Evolutionary conservation across 1,284 basidiomycete genomes (phyloP).

Genomic region (Hortiboletus rubellus): DNA sequence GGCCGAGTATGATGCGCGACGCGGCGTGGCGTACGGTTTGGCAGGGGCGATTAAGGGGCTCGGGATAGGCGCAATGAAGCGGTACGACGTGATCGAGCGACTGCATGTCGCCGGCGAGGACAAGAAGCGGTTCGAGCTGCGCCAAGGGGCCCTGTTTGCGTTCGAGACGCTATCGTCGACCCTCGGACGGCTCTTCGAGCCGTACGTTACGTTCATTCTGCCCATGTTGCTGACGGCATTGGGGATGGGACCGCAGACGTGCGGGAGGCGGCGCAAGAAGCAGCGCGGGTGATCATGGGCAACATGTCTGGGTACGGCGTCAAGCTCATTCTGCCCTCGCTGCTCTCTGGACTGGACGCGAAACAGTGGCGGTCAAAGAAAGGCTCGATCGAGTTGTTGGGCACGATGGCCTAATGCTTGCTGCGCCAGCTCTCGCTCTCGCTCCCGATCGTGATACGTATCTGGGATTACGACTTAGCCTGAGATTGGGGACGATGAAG

Average conservation of each 20-base stretch:
- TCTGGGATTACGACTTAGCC: slow-evolving; percentile 95
- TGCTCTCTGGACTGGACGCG: slow-evolving; percentile 92
- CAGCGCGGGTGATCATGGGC: slow-evolving; percentile 93
- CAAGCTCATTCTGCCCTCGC: slow-evolving; percentile 90
- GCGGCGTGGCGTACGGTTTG: slow-evolving; percentile 95
- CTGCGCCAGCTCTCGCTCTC: slow-evolving; percentile 94
- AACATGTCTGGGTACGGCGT: slow-evolving; percentile 94
- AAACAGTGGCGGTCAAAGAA: slow-evolving; percentile 99
- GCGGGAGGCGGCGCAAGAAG: slow-evolving; percentile 92
- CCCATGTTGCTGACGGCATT: slow-evolving; percentile 83
- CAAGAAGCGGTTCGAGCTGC: slow-evolving; percentile 83
- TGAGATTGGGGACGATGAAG: slow-evolving; percentile 81
- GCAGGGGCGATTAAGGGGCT: slow-evolving; percentile 91
- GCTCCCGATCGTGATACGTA: slow-evolving; percentile 96
- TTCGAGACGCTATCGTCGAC: slow-evolving; percentile 90
- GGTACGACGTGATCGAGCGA: slow-evolving; percentile 77
- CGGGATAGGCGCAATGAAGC: slow-evolving; percentile 84
- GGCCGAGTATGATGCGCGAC: slow-evolving; percentile 86
- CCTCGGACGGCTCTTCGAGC: slow-evolving; percentile 90
- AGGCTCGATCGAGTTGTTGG: slow-evolving; percentile 95
- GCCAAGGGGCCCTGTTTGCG: slow-evolving; percentile 95
- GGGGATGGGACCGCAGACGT: slow-evolving; percentile 92
- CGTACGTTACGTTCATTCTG: slow-evolving; percentile 87
- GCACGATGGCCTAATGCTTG: slow-evolving; percentile 99
- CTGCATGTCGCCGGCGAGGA: slow-evolving; percentile 83